Conservation (phyloP, 495 filamentous ascomycete genomes). For the Neurospora sp. region DNA sequence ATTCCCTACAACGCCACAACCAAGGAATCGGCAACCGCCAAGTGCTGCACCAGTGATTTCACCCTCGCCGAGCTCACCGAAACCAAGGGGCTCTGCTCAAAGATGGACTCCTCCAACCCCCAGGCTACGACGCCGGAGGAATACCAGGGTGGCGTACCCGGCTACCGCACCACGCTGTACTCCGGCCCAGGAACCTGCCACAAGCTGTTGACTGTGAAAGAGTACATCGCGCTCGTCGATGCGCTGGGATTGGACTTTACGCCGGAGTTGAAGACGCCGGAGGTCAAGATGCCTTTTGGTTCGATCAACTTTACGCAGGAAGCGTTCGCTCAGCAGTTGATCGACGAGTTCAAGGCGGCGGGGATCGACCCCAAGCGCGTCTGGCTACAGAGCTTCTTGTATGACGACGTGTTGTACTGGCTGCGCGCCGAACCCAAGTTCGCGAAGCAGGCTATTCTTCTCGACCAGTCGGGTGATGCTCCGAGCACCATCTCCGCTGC, state of each 20-base stretch:
- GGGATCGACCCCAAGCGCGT: constrained; percentile 46
- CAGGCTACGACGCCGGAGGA: constrained; percentile 41
- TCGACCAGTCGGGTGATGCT: constrained; percentile 46
- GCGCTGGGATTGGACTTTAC: constrained; percentile 46
- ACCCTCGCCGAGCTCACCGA: constrained; percentile 47
- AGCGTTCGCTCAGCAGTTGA: constrained; percentile 46
- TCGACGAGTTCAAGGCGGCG: constrained; percentile 45
- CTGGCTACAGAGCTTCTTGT: constrained; percentile 50
- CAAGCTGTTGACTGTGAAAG: constrained; percentile 41
- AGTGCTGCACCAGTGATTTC: constrained; percentile 56
- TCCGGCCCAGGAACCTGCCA: constrained; percentile 38
- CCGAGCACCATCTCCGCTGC: constrained; percentile 33
- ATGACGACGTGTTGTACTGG: constrained; percentile 52
- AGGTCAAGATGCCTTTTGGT: constrained; percentile 49
- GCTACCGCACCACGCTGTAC: constrained; percentile 50
- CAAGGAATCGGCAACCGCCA: constrained; percentile 34
- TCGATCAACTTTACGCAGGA: constrained; percentile 44
- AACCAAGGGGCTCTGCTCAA: constrained; percentile 49
- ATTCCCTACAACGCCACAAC: constrained; percentile 28
- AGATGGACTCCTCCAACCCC: constrained; percentile 50
- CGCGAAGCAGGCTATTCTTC: constrained; percentile 46
- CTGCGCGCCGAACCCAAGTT: constrained; percentile 45
- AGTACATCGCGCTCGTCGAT: constrained; percentile 45
- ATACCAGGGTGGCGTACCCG: constrained; percentile 42
- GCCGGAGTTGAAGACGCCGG: constrained; percentile 50